Percentiles rank a stretch among this genome's conserved stretches.
Evolutionary conservation across 495 filamentous ascomycete species (phyloP).

Genomic region (Lasiosphaeria miniovina): DNA sequence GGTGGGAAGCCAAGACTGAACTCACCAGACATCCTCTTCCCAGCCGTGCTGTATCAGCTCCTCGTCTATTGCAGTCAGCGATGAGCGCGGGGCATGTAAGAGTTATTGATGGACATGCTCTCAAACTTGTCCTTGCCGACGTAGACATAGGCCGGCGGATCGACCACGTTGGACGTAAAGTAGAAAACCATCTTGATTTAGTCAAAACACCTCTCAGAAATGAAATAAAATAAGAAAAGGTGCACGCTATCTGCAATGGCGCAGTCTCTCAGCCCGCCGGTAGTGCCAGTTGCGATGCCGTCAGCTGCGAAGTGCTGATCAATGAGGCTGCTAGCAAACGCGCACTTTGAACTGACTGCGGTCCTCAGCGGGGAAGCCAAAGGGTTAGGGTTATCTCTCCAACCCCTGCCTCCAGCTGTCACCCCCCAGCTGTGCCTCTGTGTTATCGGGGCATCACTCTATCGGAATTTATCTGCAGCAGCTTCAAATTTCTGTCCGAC

Average conservation of each 20-base stretch:
- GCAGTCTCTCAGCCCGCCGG: background rate
- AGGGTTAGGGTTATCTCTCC: slow-evolving; percentile 5
- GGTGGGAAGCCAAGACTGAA: background rate
- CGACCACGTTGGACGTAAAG: slow-evolving; percentile 75
- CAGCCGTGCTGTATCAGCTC: slow-evolving; percentile 89
- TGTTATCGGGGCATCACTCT: slow-evolving; percentile 4
- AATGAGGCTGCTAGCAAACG: background rate
- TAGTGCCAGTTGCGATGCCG: background rate
- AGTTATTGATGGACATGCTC: slow-evolving; percentile 57
- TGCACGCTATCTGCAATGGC: background rate
- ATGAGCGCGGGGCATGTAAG: background rate
- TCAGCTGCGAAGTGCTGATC: background rate
- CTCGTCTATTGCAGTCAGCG: slow-evolving; percentile 64
- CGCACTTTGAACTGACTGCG: background rate
- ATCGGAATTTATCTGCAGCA: background rate
- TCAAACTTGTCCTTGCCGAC: slow-evolving; percentile 99
- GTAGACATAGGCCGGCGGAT: slow-evolving; percentile 80
- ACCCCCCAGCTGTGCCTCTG: background rate
- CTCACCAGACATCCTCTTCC: slow-evolving; percentile 93
- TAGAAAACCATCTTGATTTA: slow-evolving; percentile 79
- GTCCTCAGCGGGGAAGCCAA: background rate
- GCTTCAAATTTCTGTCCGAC: slow-evolving; percentile 7
- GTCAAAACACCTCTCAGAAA: background rate
- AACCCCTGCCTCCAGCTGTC: background rate
- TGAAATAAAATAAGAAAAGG: background rate